phyloP scores from a whole-genome alignment of 768 basidiomycete genomes.

The Lentinula lateritia region DNA sequence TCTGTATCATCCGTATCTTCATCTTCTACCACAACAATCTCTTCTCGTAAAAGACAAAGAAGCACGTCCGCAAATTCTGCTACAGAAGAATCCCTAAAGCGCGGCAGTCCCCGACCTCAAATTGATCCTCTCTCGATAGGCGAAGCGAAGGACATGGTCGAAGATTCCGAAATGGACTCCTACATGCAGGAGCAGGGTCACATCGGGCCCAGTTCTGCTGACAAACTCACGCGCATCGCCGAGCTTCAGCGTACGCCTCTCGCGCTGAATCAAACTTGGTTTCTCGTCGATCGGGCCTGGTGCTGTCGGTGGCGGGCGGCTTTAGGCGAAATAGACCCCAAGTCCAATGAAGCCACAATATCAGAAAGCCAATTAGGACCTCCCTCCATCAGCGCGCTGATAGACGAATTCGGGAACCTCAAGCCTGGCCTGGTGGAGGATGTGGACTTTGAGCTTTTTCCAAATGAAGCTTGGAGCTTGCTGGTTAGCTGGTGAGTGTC shows the following conservation, averaged over 20 bases:
- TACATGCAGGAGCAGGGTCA: conserved; percentile 57
- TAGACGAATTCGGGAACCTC: conserved; percentile 50
- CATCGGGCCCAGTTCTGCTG: conserved; percentile 13
- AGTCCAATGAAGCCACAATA: conserved; percentile 61
- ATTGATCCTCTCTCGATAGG: conserved; percentile 35
- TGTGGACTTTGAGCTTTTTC: conserved; percentile 71
- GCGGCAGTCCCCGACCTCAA: conserved; percentile 32
- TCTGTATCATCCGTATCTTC: not conserved
- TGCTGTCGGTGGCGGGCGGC: conserved; percentile 74
- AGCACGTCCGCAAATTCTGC: conserved; percentile 74
- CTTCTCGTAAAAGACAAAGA: conserved; percentile 64
- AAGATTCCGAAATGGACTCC: conserved; percentile 50
- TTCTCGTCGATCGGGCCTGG: conserved; percentile 67
- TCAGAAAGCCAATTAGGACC: conserved; percentile 63
- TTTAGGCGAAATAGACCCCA: conserved; percentile 39
- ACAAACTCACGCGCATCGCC: conserved; percentile 50
- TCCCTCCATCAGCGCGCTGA: conserved; percentile 67
- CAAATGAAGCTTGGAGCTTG: conserved; percentile 63
- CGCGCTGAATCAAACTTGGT: conserved; percentile 72
- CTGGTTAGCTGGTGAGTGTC: conserved; percentile 63
- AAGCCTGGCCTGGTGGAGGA: conserved; percentile 46
- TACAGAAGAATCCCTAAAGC: conserved; percentile 39
- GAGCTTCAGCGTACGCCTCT: conserved; percentile 42
- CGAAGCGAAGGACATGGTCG: conserved; percentile 24
- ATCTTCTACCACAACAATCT: conserved; percentile 18